These are phyloP conservation scores for Neurospora pannonica DNA, from an alignment of 495 filamentous ascomycete species.

Conservation along the genomic window DNA sequence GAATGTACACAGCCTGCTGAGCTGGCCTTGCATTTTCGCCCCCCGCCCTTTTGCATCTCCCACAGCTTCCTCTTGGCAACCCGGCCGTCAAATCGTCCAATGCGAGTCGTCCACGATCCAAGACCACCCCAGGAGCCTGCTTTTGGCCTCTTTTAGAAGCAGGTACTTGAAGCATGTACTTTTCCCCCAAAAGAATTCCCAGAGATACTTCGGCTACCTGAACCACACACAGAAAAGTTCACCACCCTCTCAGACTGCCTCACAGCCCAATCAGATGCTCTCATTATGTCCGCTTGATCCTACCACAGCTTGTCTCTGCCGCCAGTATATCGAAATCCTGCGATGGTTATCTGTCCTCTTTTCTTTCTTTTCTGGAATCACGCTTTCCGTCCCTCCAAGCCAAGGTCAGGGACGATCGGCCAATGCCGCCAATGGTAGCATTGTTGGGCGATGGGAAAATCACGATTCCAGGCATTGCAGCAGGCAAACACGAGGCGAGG, in stretches of 20 bases:
- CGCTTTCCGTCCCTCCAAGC: neutral
- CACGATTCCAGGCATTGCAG: neutral
- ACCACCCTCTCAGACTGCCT: neutral
- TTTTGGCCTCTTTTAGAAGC: neutral
- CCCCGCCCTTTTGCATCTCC: slow-evolving; percentile 13
- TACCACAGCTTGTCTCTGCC: neutral
- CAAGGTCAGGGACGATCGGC: slow-evolving; percentile 6
- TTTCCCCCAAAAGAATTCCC: neutral
- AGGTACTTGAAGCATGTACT: neutral
- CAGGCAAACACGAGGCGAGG: neutral
- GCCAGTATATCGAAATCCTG: neutral
- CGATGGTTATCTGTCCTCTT: neutral
- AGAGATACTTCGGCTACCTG: neutral
- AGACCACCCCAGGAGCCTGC: slow-evolving; percentile 10
- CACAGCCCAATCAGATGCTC: neutral
- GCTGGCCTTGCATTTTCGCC: slow-evolving; percentile 27
- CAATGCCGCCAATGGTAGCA: slow-evolving; percentile 7
- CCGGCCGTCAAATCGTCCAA: slow-evolving; percentile 14
- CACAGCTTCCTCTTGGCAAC: slow-evolving; percentile 11
- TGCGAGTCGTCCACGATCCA: slow-evolving; percentile 23
- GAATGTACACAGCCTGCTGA: slow-evolving; percentile 17
- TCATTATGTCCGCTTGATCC: neutral
- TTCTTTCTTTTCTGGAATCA: slow-evolving; percentile 4
- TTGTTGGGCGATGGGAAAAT: slow-evolving; percentile 3
- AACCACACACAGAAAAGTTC: neutral